Base-by-base conservation (phyloP, 2,329 filamentous ascomycete genomes). In the Didymella pomorum region DNA sequence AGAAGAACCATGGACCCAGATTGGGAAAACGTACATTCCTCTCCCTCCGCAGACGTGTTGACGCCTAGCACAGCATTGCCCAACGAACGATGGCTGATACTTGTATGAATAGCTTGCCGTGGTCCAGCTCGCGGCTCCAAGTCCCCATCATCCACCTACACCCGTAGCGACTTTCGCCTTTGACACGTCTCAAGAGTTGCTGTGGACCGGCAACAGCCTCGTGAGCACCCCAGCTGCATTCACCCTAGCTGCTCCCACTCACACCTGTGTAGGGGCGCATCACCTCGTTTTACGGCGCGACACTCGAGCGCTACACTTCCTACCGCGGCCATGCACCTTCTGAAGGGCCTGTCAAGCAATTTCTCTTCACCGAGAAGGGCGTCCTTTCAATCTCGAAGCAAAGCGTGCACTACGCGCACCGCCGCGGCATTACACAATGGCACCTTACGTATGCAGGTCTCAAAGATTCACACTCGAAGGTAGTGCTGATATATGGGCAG, bases 201-300 rank as follows among this genome's bases (percentile, higher is more conserved):
- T 99, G 52, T 99, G 96, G 95, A 87, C 89, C 3, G 96, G 93
- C 45, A 96, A 95, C 77, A 91, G 95, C 80, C 92, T 89, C 83
- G 92, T 95, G 82, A 81, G 86, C 64, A 42, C 59, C 67, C 18
- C 12, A 62, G 53, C 37, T 51, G 10, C 42, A 14, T 41, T 20
- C 26, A 25, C 52, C 35, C 7, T 48, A 45, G 41, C 61, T 18
- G 28, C 52, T 10, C 26, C 14, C 2, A 50, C 59, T 64, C 31
- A 73, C 56, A 35, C 35, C 9, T 21, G 50, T n/a, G 28, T 67
- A 97, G 92, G 95, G 95, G 62, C 88, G 93, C 65, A 87, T 98
- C 46, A 90, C 88, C 43, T 97, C 94, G 11, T 97, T 96, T 78
- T 92, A 92, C 77, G 90, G 92, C 52, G 86, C 87, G 52, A 92